A percentile compares a stretch with the other conserved stretches of the same genome.
Evolutionary conservation across 768 basidiomycete genomes (phyloP).

Genomic region (Fibroporia radiculosa): DNA sequence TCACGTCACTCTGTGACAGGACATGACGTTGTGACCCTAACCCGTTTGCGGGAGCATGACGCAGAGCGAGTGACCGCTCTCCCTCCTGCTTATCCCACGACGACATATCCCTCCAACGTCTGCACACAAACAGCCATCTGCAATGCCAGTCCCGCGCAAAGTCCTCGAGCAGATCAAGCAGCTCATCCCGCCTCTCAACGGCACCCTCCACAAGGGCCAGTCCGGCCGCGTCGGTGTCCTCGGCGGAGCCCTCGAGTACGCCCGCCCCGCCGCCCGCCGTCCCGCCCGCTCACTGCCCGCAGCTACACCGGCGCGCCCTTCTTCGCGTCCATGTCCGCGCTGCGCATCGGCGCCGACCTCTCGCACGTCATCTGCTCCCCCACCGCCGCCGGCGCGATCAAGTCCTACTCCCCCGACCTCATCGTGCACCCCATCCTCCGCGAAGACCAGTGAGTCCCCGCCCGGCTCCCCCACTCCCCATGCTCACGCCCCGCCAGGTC

Average conservation of each 20-base stretch:
- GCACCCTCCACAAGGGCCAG: constrained; percentile 90
- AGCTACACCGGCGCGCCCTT: constrained; percentile 98
- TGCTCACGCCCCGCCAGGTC: constrained; percentile 30
- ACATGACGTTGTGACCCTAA: too few species aligned
- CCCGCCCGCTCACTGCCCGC: neutral
- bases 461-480: neutral
- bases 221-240: constrained; percentile 93
- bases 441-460: constrained; percentile 48
- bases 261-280: neutral
- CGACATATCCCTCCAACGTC: too few species aligned
- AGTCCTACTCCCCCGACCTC: constrained; percentile 93
- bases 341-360: constrained; percentile 86
- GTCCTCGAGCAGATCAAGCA: constrained; percentile 68
- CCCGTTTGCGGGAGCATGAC: too few species aligned
- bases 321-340: constrained; percentile 88
- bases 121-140: too few species aligned
- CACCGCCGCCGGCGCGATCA: constrained; percentile 86
- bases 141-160: constrained; percentile 56
- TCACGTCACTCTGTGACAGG: too few species aligned
- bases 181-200: constrained; percentile 86
- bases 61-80: too few species aligned
- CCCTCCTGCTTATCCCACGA: too few species aligned
- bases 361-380: constrained; percentile 98
- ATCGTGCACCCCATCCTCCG: constrained; percentile 93
- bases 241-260: constrained; percentile 90